Evolutionary conservation across 352 stramenopile species (phyloP).

Genomic region (Phytophthora syringae): DNA sequence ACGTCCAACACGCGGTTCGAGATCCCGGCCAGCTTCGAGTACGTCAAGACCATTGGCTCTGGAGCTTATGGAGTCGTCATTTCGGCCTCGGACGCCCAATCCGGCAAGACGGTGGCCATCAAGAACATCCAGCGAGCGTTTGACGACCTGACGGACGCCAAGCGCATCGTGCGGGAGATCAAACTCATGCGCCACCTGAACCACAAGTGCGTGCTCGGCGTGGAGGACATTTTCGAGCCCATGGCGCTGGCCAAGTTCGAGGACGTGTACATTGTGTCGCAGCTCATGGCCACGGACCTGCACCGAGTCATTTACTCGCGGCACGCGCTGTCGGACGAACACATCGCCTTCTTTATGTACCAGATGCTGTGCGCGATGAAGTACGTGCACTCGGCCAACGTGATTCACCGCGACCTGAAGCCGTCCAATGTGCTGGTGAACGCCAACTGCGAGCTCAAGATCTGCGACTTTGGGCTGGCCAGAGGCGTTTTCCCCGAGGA

Average conservation of each 20-base stretch:
- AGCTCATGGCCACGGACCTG: constrained; percentile 92
- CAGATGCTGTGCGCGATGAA: constrained; percentile 93
- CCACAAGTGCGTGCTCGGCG: constrained; percentile 89
- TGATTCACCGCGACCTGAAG: constrained; percentile 97
- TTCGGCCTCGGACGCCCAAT: constrained; percentile 57
- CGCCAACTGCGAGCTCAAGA: constrained; percentile 90
- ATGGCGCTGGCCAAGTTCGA: constrained; percentile 76
- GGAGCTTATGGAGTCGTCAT: constrained; percentile 94
- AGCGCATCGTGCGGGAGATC: constrained; percentile 98
- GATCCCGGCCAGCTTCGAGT: constrained; percentile 79
- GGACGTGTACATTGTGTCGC: constrained; percentile 92
- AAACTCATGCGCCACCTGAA: constrained; percentile 92
- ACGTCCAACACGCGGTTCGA: constrained; percentile 88
- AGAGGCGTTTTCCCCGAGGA: constrained; percentile 85
- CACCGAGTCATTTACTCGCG: constrained; percentile 91
- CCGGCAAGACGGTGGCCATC: constrained; percentile 72
- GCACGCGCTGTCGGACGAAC: constrained; percentile 84
- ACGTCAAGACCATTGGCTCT: constrained; percentile 89
- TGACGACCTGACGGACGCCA: constrained; percentile 98
- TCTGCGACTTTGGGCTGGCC: constrained; percentile 91
- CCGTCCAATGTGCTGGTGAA: constrained; percentile 98
- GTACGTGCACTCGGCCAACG: constrained; percentile 93
- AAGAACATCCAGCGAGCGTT: constrained; percentile 97
- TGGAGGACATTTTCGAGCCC: constrained; percentile 82
- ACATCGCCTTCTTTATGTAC: constrained; percentile 92